Percentiles rank a stretch among this genome's conserved stretches.
phyloP scores from a whole-genome alignment of 176 grass and related monocot species.

The Zizania latifolia region DNA sequence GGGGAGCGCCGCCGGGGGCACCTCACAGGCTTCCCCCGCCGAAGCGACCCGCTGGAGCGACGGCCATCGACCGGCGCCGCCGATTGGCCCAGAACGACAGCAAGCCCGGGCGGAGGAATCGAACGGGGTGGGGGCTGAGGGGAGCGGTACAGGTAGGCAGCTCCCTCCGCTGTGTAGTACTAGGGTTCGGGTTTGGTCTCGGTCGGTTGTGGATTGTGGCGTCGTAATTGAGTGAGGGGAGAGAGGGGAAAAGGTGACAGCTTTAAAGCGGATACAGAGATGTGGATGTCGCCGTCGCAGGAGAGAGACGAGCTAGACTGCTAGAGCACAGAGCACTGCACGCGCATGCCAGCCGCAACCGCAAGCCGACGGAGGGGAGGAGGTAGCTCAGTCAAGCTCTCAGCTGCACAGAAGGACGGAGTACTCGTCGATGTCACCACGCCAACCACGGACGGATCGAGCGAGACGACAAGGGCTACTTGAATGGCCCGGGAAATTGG shows the following conservation, averaged over 20 bases:
- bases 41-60: constrained; percentile 5
- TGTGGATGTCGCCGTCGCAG: constrained; percentile 18
- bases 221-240: constrained; percentile 25
- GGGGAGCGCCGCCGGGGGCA: background rate
- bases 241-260: constrained; percentile 52
- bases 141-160: background rate
- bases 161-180: too few species aligned
- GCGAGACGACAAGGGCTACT: too few species aligned
- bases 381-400: too few species aligned
- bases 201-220: background rate
- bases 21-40: background rate
- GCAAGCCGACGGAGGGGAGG: too few species aligned
- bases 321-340: background rate
- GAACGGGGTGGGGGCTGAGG: background rate
- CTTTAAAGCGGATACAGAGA: constrained; percentile 63
- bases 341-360: too few species aligned
- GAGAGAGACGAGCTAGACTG: background rate
- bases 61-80: constrained; percentile 17
- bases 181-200: background rate
- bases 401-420: too few species aligned
- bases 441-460: too few species aligned
- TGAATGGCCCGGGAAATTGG: too few species aligned
- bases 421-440: too few species aligned
- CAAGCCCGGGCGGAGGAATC: background rate
- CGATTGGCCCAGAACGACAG: background rate